Percentiles rank a stretch among this genome's conserved stretches.
Conservation (phyloP, 176 grass and related monocot genomes). For the Triticum urartu region DNA sequence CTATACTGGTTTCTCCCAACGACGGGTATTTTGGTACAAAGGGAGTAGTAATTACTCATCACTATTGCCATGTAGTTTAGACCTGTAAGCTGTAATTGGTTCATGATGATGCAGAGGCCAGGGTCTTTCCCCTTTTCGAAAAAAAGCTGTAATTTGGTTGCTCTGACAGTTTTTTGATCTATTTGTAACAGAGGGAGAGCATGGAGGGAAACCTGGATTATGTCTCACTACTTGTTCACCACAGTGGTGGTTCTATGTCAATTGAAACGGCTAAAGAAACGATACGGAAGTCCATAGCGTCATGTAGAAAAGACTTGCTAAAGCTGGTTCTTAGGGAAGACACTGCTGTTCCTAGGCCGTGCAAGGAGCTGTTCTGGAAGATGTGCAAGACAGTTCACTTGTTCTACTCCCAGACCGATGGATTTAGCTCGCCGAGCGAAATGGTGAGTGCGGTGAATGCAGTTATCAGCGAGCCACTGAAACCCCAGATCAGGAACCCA, state of each 20-base stretch:
- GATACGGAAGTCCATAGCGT: constrained; percentile 20
- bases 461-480: constrained; percentile 38
- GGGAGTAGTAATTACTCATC: neutral
- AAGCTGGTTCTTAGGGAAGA: constrained; percentile 48
- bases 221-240: constrained; percentile 38
- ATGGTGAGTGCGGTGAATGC: constrained; percentile 61
- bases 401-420: constrained; percentile 73
- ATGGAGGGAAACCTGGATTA: constrained; percentile 61
- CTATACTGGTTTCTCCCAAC: too few relatives aligned
- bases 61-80: neutral
- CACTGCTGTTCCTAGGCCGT: constrained; percentile 56
- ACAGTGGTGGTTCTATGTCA: constrained; percentile 37
- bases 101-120: too few relatives aligned
- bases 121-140: too few relatives aligned
- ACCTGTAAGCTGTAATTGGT: neutral
- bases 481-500: neutral
- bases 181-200: constrained; percentile 47
- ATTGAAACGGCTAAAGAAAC: constrained; percentile 36
- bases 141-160: neutral
- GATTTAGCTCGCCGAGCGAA: constrained; percentile 61
- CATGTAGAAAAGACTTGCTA: constrained; percentile 41
- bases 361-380: constrained; percentile 87
- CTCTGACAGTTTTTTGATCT: neutral
- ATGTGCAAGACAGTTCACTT: constrained; percentile 63
- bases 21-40: too few relatives aligned